These are phyloP conservation scores for Boletus vinaceobasis DNA, from an alignment of 768 basidiomycete genomes.

Conservation along the genomic window DNA sequence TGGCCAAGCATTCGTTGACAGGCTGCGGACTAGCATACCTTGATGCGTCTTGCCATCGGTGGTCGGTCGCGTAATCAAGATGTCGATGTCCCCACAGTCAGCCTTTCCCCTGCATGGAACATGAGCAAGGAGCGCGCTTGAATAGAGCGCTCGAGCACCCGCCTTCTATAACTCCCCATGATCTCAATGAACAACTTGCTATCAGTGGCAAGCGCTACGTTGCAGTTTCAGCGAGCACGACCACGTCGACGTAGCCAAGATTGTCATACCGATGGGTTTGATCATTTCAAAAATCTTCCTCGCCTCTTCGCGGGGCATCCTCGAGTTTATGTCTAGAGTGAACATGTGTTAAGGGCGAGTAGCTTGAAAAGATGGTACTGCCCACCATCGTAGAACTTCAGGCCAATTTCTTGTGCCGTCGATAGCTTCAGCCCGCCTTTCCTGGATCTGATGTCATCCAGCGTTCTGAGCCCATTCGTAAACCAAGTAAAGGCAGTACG, in stretches of 20 bases:
- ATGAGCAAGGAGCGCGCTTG: neutral
- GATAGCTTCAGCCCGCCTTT: conserved; percentile 62
- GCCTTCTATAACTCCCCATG: conserved; percentile 91
- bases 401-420: conserved; percentile 60
- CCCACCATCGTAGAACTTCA: conserved; percentile 68
- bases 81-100: conserved; percentile 89
- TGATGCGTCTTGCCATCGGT: conserved; percentile 72
- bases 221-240: neutral
- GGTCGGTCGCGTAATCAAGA: conserved; percentile 74
- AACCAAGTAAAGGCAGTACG: conserved; percentile 73
- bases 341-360: neutral
- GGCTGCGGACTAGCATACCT: conserved; percentile 39
- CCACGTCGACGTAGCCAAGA: neutral
- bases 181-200: conserved; percentile 71
- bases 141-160: conserved; percentile 1
- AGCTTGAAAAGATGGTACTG: neutral
- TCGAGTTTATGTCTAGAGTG: conserved; percentile 68
- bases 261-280: conserved; percentile 57
- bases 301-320: conserved; percentile 85
- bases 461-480: conserved; percentile 66
- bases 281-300: conserved; percentile 69
- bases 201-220: conserved; percentile 69
- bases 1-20: neutral
- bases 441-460: conserved; percentile 65
- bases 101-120: conserved; percentile 57